Percentiles rank a stretch among this genome's conserved stretches.
Evolutionary conservation across 2,329 filamentous ascomycete genomes (phyloP).

Genomic region (Xylariaceae sp.): DNA sequence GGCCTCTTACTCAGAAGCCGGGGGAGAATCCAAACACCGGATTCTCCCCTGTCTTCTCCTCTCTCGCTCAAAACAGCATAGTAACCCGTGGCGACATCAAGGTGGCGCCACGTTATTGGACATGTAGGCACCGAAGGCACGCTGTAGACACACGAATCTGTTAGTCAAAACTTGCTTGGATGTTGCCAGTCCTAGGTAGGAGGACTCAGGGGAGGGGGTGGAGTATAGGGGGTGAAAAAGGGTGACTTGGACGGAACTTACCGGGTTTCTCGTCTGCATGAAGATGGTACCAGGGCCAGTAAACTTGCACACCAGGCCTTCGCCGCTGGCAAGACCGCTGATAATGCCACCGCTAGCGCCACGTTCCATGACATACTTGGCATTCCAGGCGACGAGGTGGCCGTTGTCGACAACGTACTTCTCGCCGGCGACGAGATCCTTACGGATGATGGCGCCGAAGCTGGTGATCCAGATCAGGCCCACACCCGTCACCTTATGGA

Average conservation of each 20-base stretch:
- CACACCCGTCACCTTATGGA: conserved; percentile 76
- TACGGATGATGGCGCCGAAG: conserved; percentile 90
- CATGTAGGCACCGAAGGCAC: conserved; percentile 50
- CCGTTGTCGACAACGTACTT: conserved; percentile 91
- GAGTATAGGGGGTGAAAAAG: not conserved
- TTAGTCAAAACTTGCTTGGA: conserved; percentile 6
- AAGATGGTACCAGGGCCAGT: conserved; percentile 87
- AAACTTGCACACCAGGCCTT: conserved; percentile 93
- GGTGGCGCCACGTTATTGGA: conserved; percentile 39
- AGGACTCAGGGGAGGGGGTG: not conserved
- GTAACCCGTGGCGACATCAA: conserved; percentile 5
- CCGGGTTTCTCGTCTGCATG: conserved; percentile 84
- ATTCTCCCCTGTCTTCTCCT: too few species aligned
- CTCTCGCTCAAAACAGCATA: too few species aligned
- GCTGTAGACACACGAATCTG: conserved; percentile 32
- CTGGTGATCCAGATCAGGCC: conserved; percentile 87
- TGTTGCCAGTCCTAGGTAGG: not conserved
- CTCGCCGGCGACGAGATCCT: conserved; percentile 72
- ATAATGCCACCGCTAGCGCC: conserved; percentile 88
- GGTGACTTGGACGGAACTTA: conserved; percentile 35
- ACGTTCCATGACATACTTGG: conserved; percentile 85
- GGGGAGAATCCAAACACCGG: too few species aligned
- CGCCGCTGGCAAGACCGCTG: conserved; percentile 73
- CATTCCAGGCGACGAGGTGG: conserved; percentile 94
- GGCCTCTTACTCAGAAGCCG: too few species aligned